Evolutionary conservation across 768 basidiomycete species (phyloP).

Genomic region (Flagelloscypha sp.): DNA sequence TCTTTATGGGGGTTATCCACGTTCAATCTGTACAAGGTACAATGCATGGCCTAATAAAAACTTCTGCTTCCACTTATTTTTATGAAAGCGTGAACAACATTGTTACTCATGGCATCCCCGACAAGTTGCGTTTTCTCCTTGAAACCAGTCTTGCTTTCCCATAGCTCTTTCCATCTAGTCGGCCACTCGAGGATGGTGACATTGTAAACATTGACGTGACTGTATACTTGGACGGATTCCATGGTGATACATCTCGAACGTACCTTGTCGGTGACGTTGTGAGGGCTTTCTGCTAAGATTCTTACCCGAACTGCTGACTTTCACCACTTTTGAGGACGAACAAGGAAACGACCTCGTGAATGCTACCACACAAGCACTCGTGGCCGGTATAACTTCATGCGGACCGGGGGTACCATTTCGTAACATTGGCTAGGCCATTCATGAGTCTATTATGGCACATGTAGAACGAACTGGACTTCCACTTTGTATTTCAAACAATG

Average conservation of each 20-base stretch:
- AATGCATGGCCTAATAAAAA: too few relatives aligned
- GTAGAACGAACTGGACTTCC: slow-evolving; percentile 29
- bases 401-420: slow-evolving; percentile 63
- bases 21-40: slow-evolving; percentile 67
- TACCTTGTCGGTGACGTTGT: slow-evolving; percentile 79
- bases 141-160: neutral
- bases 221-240: slow-evolving; percentile 73
- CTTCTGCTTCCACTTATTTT: too few relatives aligned
- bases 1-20: slow-evolving; percentile 65
- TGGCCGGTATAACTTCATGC: slow-evolving; percentile 65
- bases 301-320: neutral
- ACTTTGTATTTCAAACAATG: slow-evolving; percentile 68
- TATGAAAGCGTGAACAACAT: slow-evolving; percentile 91
- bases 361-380: slow-evolving; percentile 55
- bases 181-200: slow-evolving; percentile 73
- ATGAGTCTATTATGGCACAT: slow-evolving; percentile 29
- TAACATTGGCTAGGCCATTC: slow-evolving; percentile 65
- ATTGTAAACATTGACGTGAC: slow-evolving; percentile 88
- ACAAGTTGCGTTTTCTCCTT: slow-evolving; percentile 45
- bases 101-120: slow-evolving; percentile 83
- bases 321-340: slow-evolving; percentile 44
- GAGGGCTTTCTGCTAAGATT: slow-evolving; percentile 13
- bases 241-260: slow-evolving; percentile 84
- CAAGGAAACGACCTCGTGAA: slow-evolving; percentile 58
- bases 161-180: slow-evolving; percentile 34